Conservation (phyloP, 78 protist species). For the Capsaspora owczarzaki region DNA sequence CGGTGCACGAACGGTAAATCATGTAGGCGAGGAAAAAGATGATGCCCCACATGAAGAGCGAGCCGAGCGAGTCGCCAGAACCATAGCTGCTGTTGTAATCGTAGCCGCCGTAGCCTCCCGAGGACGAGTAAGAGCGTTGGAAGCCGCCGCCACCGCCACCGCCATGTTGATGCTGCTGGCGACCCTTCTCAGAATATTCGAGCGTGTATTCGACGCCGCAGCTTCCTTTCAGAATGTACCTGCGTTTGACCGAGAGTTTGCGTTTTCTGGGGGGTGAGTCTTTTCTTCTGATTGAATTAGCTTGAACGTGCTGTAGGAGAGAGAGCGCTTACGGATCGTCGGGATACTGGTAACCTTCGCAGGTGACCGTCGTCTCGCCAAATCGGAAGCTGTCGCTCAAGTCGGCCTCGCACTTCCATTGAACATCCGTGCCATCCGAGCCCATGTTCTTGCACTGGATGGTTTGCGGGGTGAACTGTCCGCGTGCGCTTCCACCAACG, state of each 20-base stretch:
- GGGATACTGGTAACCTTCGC: neutral
- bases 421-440: neutral
- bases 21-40: neutral
- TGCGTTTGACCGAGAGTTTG: neutral
- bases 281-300: neutral
- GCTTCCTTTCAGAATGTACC: conserved; percentile 1
- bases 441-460: neutral
- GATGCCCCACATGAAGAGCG: neutral
- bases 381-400: neutral
- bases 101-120: neutral
- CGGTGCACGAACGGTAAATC: neutral
- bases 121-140: neutral
- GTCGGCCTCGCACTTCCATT: neutral
- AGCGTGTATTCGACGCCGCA: neutral
- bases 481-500: neutral
- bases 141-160: neutral
- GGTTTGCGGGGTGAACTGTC: neutral
- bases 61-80: neutral
- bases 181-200: neutral
- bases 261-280: neutral
- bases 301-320: too few species aligned
- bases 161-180: neutral
- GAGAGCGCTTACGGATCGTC: neutral
- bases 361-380: neutral
- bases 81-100: neutral